phyloP scores from a whole-genome alignment of 768 basidiomycete species.

The Hygrophoropsis aurantiaca region DNA sequence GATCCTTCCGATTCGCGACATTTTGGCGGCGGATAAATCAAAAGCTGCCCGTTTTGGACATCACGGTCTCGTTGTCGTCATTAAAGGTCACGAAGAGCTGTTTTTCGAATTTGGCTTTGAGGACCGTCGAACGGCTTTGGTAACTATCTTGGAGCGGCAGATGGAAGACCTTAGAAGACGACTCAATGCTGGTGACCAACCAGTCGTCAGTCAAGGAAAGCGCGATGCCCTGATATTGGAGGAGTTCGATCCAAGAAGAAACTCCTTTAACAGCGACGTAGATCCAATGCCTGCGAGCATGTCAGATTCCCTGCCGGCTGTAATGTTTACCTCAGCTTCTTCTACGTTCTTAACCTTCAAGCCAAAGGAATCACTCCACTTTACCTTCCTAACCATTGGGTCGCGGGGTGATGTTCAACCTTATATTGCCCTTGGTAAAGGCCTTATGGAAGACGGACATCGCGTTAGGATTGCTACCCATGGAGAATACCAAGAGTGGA shows the following conservation, averaged over 20 bases:
- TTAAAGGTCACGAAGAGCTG: constrained; percentile 95
- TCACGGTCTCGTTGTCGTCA: constrained; percentile 83
- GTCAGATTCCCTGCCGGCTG: constrained; percentile 76
- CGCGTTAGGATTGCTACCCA: constrained; percentile 90
- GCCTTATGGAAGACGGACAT: constrained; percentile 88
- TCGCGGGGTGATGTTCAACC: constrained; percentile 98
- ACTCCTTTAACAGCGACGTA: constrained; percentile 31
- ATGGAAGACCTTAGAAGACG: constrained; percentile 69
- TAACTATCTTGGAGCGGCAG: constrained; percentile 72
- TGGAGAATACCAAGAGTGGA: constrained; percentile 92
- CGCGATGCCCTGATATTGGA: constrained; percentile 80
- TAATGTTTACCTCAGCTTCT: constrained; percentile 96
- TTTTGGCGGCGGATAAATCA: constrained; percentile 79
- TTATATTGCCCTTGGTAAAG: constrained; percentile 94
- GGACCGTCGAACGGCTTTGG: constrained; percentile 78
- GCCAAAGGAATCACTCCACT: constrained; percentile 78
- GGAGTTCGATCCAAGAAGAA: constrained; percentile 64
- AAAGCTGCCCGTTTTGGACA: constrained; percentile 90
- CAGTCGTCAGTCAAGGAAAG: constrained; percentile 49
- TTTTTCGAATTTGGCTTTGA: constrained; percentile 92
- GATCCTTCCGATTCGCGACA: constrained; percentile 89
- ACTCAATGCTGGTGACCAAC: constrained; percentile 42
- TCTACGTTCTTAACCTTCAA: constrained; percentile 97
- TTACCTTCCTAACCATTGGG: constrained; percentile 95
- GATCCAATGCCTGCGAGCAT: constrained; percentile 48